Percentiles rank a stretch among this genome's conserved stretches.
Evolutionary conservation across 202 grass and related monocot species (phyloP).

Genomic region (Musa balbisiana): DNA sequence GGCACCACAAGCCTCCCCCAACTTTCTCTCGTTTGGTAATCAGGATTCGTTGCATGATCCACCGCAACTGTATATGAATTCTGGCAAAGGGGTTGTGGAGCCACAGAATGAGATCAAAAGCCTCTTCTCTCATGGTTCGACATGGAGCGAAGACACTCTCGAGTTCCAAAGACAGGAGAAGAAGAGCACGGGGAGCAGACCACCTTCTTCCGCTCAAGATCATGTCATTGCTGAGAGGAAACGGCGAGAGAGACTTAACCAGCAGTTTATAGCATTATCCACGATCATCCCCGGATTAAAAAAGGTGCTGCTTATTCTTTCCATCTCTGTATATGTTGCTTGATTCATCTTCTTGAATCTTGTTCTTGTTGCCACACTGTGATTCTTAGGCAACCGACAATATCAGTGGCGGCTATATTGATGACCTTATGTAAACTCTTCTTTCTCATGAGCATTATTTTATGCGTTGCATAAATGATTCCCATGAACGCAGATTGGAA

Average conservation of each 20-base stretch:
- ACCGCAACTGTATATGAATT: neutral
- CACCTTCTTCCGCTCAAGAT: neutral
- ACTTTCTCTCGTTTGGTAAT: neutral
- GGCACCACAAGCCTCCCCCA: neutral
- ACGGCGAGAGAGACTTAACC: slow-evolving; percentile 19
- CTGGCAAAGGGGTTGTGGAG: neutral
- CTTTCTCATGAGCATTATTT: too few relatives aligned
- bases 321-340: neutral
- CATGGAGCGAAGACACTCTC: neutral
- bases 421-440: too few relatives aligned
- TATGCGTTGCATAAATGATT: too few relatives aligned
- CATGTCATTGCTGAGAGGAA: slow-evolving; percentile 24
- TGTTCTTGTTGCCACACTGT: neutral
- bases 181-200: neutral
- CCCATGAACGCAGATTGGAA: too few relatives aligned
- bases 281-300: slow-evolving; percentile 19
- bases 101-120: neutral
- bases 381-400: too few relatives aligned
- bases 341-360: neutral
- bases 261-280: slow-evolving; percentile 16
- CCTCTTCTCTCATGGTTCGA: neutral
- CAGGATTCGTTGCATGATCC: neutral
- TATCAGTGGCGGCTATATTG: too few relatives aligned
- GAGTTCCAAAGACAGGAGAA: neutral
- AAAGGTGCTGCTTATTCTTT: slow-evolving; percentile 2